Evolutionary conservation across 179 eudicot species (phyloP).

Genomic region (Amaranthus tricolor): DNA sequence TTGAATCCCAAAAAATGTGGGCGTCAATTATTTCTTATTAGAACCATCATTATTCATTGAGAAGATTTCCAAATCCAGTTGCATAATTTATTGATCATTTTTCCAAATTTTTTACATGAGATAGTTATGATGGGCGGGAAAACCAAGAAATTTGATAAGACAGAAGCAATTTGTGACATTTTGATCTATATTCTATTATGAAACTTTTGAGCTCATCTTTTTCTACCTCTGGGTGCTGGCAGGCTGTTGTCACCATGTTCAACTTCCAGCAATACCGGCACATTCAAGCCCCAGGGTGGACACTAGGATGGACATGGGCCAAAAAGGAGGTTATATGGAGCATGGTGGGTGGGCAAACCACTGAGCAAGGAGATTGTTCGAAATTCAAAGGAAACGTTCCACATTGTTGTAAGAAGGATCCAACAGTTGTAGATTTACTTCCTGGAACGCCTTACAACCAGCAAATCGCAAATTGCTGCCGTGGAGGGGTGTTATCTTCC

Average conservation of each 20-base stretch:
- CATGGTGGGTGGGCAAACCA: constrained; percentile 45
- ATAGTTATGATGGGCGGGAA: neutral
- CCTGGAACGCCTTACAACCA: constrained; percentile 52
- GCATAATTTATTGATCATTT: neutral
- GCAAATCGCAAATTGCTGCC: constrained; percentile 43
- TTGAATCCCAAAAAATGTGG: no score
- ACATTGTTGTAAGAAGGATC: constrained; percentile 44
- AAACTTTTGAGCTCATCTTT: neutral
- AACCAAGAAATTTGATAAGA: neutral
- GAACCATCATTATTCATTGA: neutral
- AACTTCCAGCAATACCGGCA: constrained; percentile 48
- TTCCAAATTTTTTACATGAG: neutral
- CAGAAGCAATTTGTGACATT: neutral
- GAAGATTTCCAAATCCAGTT: neutral
- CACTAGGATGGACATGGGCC: constrained; percentile 45
- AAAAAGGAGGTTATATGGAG: constrained; percentile 47
- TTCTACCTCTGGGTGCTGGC: constrained; percentile 4
- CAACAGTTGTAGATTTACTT: constrained; percentile 39
- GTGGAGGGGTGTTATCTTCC: constrained; percentile 37
- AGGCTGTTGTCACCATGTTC: constrained; percentile 42
- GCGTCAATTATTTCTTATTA: no score
- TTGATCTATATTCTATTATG: neutral
- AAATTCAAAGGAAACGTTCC: constrained; percentile 44
- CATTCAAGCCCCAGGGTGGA: constrained; percentile 48
- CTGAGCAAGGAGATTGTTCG: constrained; percentile 48